A percentile compares a stretch with the other conserved stretches of the same genome.
These are phyloP conservation scores for Komagataella phaffii DNA, from an alignment of 805 yeast species.

Conservation along the genomic window DNA sequence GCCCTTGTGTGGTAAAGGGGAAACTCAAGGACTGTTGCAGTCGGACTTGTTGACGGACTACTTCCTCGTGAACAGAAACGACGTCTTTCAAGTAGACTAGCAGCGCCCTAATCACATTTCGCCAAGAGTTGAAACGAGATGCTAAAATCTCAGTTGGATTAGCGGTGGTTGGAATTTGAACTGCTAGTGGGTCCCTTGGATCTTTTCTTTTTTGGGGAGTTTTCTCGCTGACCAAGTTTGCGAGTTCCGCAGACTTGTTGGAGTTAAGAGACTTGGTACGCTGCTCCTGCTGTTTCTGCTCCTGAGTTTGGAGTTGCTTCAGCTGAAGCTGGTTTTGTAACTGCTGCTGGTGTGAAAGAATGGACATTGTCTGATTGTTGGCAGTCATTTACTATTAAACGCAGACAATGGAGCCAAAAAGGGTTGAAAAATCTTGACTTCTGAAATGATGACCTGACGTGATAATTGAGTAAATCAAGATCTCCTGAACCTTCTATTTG, in stretches of 20 bases:
- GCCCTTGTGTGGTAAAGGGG: conserved; percentile 31
- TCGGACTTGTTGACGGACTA: conserved; percentile 69
- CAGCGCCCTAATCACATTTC: conserved; percentile 62
- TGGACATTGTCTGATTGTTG: conserved; percentile 5
- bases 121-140: conserved; percentile 75
- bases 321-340: conserved; percentile 31
- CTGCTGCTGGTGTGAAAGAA: conserved; percentile 27
- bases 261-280: conserved; percentile 25
- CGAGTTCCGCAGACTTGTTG: conserved; percentile 15
- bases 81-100: conserved; percentile 66
- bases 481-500: not conserved
- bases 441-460: not conserved
- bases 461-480: not conserved
- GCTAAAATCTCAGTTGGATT: conserved; percentile 86
- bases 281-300: conserved; percentile 24
- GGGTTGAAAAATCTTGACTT: not conserved
- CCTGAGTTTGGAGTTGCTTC: conserved; percentile 28
- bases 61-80: conserved; percentile 79
- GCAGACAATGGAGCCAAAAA: not conserved
- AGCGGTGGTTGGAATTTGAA: conserved; percentile 41
- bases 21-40: conserved; percentile 65
- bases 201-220: conserved; percentile 13
- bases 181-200: conserved; percentile 33
- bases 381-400: not conserved
- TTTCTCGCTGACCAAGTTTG: conserved; percentile 7